Evolutionary conservation across 1,139 yeast species (phyloP), one percentile per base, ranked within the genome.

Genomic region (Pichia sp.): DNA sequence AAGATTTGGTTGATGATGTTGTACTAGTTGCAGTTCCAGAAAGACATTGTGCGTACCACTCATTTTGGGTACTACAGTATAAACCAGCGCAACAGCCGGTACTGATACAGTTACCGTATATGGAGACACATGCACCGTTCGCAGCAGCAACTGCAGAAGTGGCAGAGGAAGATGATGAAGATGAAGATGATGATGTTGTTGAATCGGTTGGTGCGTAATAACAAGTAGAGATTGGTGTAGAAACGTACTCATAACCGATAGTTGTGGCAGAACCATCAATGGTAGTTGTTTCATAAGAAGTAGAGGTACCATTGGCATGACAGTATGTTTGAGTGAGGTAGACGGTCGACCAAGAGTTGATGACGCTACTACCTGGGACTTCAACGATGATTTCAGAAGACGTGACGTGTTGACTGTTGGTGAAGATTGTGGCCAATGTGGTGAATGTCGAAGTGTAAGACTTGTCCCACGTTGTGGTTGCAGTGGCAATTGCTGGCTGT

Each of bases 371-470:
- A 17, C 20, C 45, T 17, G 52, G 51, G 17, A 42, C 40, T 34
- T 44, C 36, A 21, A 50, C 48, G 30, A 47, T 19, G 12, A 47
- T 34, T 15, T 47, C 47, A n/a, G 51, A 34, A 2, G 44, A 34
- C 9, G 53, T 50, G 10, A 41, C 22, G 14, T 44, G 44, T 1
- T 14, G 15, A 28, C 45, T 49, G 30, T 35, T 35, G 11, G 18
- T 14, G 28, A 22, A 41, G 3, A 17, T 4, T 9, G 46, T 38
- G 4, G 18, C 14, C 3, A 37, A 15, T n/a, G 46, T 43, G 3
- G 48, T 45, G 4, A 15, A 19, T 8, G 49, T 42, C 1, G 46
- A 18, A 27, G 42, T 24, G 18, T 14, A 39, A 15, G 40, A 9
- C 17, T 40, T 37, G 4, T n/a, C 7, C 51, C 51, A 48, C 4